Percentiles rank a stretch among this genome's conserved stretches.
Conservation (phyloP, 2,329 filamentous ascomycete genomes). For the Ascochyta viciae-villosae region DNA sequence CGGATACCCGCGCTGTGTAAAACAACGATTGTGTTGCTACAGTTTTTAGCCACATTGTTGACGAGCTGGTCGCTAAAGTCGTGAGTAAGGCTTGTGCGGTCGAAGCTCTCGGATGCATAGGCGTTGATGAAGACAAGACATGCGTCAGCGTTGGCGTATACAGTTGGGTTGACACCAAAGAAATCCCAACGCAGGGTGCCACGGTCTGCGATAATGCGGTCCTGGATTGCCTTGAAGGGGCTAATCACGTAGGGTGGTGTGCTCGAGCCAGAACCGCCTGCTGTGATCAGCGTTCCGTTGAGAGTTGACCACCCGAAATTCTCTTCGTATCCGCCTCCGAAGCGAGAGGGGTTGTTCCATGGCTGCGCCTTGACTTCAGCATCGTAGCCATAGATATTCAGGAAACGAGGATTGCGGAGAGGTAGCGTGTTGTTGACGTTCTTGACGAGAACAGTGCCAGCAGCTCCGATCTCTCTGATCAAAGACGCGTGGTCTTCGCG, state of each 20-base stretch:
- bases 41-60: conserved; percentile 54
- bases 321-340: conserved; percentile 50
- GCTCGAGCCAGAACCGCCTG: conserved; percentile 51
- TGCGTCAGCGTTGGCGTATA: conserved; percentile 50
- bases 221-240: conserved; percentile 51
- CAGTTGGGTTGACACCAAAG: conserved; percentile 37
- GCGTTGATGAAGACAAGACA: conserved; percentile 66
- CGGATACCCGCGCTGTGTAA: conserved; percentile 63
- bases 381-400: conserved; percentile 52
- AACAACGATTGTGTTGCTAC: conserved; percentile 60
- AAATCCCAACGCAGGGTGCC: conserved; percentile 48
- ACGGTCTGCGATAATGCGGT: conserved; percentile 36
- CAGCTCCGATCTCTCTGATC: conserved; percentile 52
- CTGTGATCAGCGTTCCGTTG: conserved; percentile 53
- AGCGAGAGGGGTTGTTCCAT: conserved; percentile 49
- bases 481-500: conserved; percentile 51
- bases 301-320: conserved; percentile 45
- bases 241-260: conserved; percentile 51
- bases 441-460: conserved; percentile 54
- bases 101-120: conserved; percentile 49
- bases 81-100: conserved; percentile 32
- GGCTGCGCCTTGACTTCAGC: conserved; percentile 45
- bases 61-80: conserved; percentile 45
- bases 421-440: conserved; percentile 63
- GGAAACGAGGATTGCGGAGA: conserved; percentile 52